Percentiles rank a stretch among this genome's conserved stretches.
These are phyloP conservation scores for Medicago truncatula DNA, from an alignment of 306 rosid species.

Conservation along the genomic window MtrunA17r5.0-ANR NC_053049.1:36636501-36637000, in stretches of 20 bases:
- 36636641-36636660: conserved; percentile 31
- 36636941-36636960: conserved; percentile 95
- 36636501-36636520: conserved; percentile 85
- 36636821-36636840: conserved; percentile 12
- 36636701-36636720: not conserved
- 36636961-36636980: conserved; percentile 92
- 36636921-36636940: conserved; percentile 91
- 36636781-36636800: conserved; percentile 6
- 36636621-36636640: conserved; percentile 16
- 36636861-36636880: conserved; percentile 98
- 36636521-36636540: conserved; percentile 10
- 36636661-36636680: conserved; percentile 20
- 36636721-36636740: conserved; percentile 13
- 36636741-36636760: conserved; percentile 21
- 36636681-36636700: conserved; percentile 12
- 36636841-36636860: conserved; percentile 41
- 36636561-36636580: conserved; percentile 10
- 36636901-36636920: conserved; percentile 94
- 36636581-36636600: conserved; percentile 33
- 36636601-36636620: conserved; percentile 22
- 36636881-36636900: conserved; percentile 88
- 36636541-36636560: not conserved
- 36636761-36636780: conserved; percentile 28
- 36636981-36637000: conserved; percentile 95
- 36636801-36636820: conserved; percentile 18